Evolutionary conservation across 768 basidiomycete genomes (phyloP).

Genomic region (Calocera viscosa): DNA sequence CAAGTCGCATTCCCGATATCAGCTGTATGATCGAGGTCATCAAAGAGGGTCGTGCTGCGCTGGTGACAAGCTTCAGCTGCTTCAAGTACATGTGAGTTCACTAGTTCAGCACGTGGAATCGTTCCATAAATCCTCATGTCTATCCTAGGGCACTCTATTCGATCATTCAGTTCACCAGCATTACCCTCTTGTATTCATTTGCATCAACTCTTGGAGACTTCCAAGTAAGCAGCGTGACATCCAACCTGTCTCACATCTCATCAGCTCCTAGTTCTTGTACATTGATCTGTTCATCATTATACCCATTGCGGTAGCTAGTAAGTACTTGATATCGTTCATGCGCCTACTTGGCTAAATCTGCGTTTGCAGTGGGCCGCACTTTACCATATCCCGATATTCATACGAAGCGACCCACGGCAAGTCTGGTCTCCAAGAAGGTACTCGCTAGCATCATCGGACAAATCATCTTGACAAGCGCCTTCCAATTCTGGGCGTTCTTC

Average conservation of each 20-base stretch:
- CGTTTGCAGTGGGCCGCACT: constrained; percentile 75
- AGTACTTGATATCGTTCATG: constrained; percentile 27
- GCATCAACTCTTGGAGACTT: constrained; percentile 94
- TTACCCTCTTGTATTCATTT: constrained; percentile 90
- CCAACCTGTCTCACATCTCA: background rate
- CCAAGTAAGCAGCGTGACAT: constrained; percentile 50
- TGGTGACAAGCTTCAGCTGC: constrained; percentile 97
- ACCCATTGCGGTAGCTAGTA: constrained; percentile 90
- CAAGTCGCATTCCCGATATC: constrained; percentile 85
- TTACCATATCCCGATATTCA: constrained; percentile 77
- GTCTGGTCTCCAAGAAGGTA: constrained; percentile 89
- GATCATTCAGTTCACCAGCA: constrained; percentile 96
- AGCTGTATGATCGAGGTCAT: constrained; percentile 93
- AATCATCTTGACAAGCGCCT: constrained; percentile 65
- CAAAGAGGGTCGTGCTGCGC: constrained; percentile 86
- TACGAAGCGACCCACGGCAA: constrained; percentile 86
- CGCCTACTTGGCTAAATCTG: background rate
- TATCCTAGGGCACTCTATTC: constrained; percentile 84
- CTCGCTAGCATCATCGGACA: constrained; percentile 88
- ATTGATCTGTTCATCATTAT: constrained; percentile 98
- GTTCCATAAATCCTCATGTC: constrained; percentile 13
- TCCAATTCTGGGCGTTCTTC: constrained; percentile 79
- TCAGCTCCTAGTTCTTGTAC: constrained; percentile 62
- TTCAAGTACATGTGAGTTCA: constrained; percentile 94
- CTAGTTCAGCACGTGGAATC: background rate